Evolutionary conservation across 2,329 filamentous ascomycete genomes (phyloP), one percentile per base, ranked within the genome.

Genomic region (Sporothrix mexicana): DNA sequence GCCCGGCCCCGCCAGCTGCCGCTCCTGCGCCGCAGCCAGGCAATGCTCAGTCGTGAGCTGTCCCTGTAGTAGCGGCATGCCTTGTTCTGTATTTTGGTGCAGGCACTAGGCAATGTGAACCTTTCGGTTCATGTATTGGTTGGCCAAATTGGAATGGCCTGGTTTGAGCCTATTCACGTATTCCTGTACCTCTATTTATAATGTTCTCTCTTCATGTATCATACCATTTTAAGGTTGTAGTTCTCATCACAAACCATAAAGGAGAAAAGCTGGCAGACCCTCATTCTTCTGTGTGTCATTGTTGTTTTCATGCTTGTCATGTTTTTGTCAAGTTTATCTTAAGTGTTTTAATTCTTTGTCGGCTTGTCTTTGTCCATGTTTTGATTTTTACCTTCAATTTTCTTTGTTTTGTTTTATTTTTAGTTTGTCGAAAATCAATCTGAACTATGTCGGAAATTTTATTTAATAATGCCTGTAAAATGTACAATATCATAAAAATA

Each of bases 1-100:
- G 43, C 6, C 43, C 73, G 3, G 49, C 43, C 1, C 73, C 70
- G n/a, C 43, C 66, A 3, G 53, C 70, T 23, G 41, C 61, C 3
- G 41, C 41, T 12, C 47, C 8, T 12, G 17, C 47, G 15, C 55
- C 23, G 9, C 69, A 49, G 25, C 45, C 43, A 3, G 55, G 55
- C 3, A 45, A 66, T 47, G 41, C n/a, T 7, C 64, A 23, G 64
- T 66, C 41, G 61, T 47, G 25, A 25, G 47, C n/a, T 13, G 47
- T 15, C n/a, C 12, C 7, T 36, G 30, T 36, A 51, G 47, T 6
- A 17, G 47, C 13, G 20, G 30, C 5, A 2, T 36, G 30, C n/a
- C n/a, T 36, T 7, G 2, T 36, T 36, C 30, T 36, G 30, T 4
- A 36, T 36, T 36, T 36, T 36, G 30, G 30, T 36, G 30, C 30